Base-by-base conservation (phyloP, 106 monocot species). In the Dioscorea zingiberensis region DNA sequence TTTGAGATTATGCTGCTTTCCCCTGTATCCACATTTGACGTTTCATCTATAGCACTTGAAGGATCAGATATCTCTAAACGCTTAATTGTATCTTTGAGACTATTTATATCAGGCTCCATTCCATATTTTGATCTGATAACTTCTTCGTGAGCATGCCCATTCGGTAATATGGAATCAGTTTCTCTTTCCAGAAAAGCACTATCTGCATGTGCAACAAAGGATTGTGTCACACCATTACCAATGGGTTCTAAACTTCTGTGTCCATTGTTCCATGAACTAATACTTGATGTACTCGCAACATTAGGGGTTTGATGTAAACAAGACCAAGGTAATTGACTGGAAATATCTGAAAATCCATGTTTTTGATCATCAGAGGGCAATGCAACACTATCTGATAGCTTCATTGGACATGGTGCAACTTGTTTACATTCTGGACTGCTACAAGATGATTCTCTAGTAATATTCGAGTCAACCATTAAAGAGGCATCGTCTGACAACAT, bases 1-100 rank as follows among this genome's bases (percentile, higher is more conserved):
- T 84, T 72, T 47, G 91, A 81, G 62, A 91, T 79, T 19, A 87
- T 87, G 55, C 51, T 77, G 55, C 57, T 66, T 71, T 87, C 91
- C 24, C 70, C 81, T n/a, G 14, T 69, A 78, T 81, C 80, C 66
- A 78, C 65, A 75, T 16, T 64, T 65, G 26, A 29, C 49, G 48
- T 30, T 38, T 63, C 77, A 17, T 69, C 60, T 26, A 30, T 15
- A 67, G 16, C 68, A 62, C 14, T 21, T 19, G 11, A 8, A 46
- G 70, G 53, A 59, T 65, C 51, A 47, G 60, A 63, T 49, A 38
- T 79, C 47, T 60, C 67, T 12, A 64, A 13, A 70, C 48, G 5
- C 23, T 71, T 64, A 13, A 46, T 51, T 18, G 64, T 53, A 47
- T 62, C 71, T 51, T 60, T 63, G 22, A 24, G 25, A 25, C 48